Percentiles rank a stretch among this genome's conserved stretches.
These are phyloP conservation scores for Mrakia blollopis DNA, from an alignment of 768 basidiomycete species.

Conservation along the genomic window DNA sequence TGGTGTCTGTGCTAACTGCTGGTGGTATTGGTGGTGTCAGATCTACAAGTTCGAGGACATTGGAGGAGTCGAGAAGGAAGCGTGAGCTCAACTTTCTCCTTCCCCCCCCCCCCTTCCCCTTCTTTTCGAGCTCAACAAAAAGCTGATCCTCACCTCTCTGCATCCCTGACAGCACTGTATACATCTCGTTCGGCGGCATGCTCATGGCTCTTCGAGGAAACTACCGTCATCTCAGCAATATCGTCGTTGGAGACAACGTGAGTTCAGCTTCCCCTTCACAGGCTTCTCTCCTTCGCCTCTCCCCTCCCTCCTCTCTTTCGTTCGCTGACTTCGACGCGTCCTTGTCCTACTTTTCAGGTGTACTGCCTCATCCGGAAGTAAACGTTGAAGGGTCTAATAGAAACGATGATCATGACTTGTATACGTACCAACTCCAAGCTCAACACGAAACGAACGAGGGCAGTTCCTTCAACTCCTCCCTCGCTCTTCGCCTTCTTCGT, in stretches of 20 bases:
- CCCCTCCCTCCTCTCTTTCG: neutral
- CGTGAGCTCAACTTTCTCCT: conserved; percentile 4
- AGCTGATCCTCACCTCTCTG: neutral
- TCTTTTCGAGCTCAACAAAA: neutral
- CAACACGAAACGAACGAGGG: neutral
- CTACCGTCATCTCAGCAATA: conserved; percentile 81
- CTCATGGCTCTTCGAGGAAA: conserved; percentile 90
- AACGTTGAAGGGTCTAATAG: neutral
- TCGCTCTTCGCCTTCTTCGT: too few relatives aligned
- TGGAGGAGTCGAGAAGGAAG: conserved; percentile 29
- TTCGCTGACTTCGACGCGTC: neutral
- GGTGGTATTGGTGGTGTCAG: conserved; percentile 46
- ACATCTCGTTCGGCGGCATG: conserved; percentile 92
- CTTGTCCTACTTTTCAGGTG: neutral
- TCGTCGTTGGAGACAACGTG: conserved; percentile 83
- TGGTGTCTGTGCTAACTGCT: neutral
- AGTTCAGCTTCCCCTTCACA: conserved; percentile 83
- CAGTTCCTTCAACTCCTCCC: too few relatives aligned
- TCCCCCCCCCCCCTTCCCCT: neutral
- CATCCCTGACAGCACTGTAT: conserved; percentile 65
- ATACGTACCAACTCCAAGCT: neutral
- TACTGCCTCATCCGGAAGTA: conserved; percentile 31
- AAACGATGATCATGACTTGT: conserved; percentile 21
- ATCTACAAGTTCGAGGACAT: conserved; percentile 91
- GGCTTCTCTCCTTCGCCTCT: neutral